phyloP scores from a whole-genome alignment of 1,284 basidiomycete genomes.

The Boletellus sp. region DNA sequence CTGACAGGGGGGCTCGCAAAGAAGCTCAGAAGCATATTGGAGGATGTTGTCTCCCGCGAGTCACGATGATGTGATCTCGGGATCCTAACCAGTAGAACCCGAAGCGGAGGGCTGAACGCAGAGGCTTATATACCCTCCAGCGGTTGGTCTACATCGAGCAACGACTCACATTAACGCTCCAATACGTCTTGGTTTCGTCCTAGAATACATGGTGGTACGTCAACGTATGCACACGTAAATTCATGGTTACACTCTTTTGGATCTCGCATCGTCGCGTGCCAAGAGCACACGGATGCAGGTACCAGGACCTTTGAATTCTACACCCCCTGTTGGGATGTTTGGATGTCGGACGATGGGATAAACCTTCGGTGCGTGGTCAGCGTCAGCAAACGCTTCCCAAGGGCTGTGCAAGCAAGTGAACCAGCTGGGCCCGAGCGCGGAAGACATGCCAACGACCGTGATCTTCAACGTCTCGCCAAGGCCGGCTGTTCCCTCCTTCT shows the following conservation, averaged over 20 bases:
- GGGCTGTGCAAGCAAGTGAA: no score
- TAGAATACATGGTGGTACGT: no score
- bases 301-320: neutral
- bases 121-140: neutral
- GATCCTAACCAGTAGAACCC: neutral
- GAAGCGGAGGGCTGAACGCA: neutral
- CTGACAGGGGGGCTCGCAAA: slow-evolving; percentile 60
- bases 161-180: neutral
- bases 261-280: neutral
- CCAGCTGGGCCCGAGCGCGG: no score
- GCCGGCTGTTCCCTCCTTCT: no score
- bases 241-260: neutral
- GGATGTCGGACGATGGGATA: no score
- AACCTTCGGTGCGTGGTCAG: no score
- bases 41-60: slow-evolving; percentile 21
- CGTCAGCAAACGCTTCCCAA: no score
- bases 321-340: no score
- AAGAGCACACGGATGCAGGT: neutral
- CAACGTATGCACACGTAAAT: neutral
- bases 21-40: slow-evolving; percentile 41
- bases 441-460: no score
- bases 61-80: slow-evolving; percentile 1
- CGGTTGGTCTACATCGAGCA: neutral
- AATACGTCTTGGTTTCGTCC: neutral
- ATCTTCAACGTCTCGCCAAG: no score